Percentiles rank a stretch among this genome's conserved stretches.
phyloP scores from a whole-genome alignment of 116 monocot species.

The Thalassia testudinum region DNA sequence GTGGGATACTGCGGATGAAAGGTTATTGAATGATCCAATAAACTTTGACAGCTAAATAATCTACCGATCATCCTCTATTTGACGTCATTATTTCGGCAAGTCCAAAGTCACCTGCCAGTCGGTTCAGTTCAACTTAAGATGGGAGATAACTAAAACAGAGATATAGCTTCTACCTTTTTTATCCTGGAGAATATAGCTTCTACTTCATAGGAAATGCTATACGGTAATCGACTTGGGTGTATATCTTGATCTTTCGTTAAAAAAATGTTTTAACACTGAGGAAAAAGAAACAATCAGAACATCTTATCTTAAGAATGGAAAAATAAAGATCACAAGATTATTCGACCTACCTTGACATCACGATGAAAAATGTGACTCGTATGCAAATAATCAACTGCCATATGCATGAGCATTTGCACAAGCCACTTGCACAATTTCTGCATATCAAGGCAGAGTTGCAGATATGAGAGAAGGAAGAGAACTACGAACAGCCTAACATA shows the following conservation, averaged over 20 bases:
- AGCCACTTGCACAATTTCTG: constrained; percentile 97
- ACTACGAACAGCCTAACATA: background rate
- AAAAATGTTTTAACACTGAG: constrained; percentile 87
- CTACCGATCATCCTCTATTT: too few species aligned
- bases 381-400: constrained; percentile 89
- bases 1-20: too few species aligned
- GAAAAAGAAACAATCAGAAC: background rate
- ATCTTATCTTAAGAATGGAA: background rate
- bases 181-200: background rate
- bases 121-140: too few species aligned
- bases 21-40: too few species aligned
- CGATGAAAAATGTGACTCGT: constrained; percentile 79
- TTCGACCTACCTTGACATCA: constrained; percentile 61
- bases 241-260: constrained; percentile 63
- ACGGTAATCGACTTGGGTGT: constrained; percentile 40
- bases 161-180: background rate
- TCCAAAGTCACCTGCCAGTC: constrained; percentile 63
- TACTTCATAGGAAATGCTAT: too few species aligned
- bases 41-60: too few species aligned
- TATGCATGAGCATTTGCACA: constrained; percentile 78
- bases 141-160: background rate
- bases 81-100: constrained; percentile 83
- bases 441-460: background rate
- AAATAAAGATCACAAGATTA: background rate
- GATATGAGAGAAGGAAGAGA: background rate